phyloP scores from a whole-genome alignment of 257 asterid species.

The Nicotiana noctiflora region DNA sequence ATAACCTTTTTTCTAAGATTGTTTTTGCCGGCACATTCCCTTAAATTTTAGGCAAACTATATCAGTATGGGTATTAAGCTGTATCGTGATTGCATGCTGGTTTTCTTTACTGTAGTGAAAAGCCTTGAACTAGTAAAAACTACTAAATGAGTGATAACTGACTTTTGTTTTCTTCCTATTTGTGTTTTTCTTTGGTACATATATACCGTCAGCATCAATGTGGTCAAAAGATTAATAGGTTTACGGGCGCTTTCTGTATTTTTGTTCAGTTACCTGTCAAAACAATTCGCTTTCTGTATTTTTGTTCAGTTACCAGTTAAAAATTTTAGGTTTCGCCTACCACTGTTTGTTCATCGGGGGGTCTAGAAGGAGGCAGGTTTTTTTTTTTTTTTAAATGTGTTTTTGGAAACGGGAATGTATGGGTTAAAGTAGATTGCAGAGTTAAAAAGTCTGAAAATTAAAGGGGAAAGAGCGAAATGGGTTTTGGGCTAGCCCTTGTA shows the following conservation, averaged over 20 bases:
- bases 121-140: no score
- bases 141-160: not conserved
- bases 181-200: not conserved
- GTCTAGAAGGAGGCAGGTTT: not conserved
- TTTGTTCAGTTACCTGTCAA: not conserved
- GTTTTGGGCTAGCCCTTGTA: no score
- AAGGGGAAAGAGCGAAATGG: no score
- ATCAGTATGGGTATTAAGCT: not conserved
- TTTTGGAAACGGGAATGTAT: no score
- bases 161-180: not conserved
- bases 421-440: no score
- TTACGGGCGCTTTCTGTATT: not conserved
- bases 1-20: not conserved
- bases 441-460: no score
- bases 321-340: not conserved
- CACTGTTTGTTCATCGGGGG: not conserved
- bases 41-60: not conserved
- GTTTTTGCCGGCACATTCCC: not conserved
- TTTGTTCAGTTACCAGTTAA: no score
- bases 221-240: not conserved
- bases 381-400: not conserved
- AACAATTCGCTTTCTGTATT: no score
- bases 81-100: not conserved
- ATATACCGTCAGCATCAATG: not conserved
- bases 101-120: not conserved